phyloP scores from a whole-genome alignment of 208 protist genomes.

The Porcisia hertigi region DNA sequence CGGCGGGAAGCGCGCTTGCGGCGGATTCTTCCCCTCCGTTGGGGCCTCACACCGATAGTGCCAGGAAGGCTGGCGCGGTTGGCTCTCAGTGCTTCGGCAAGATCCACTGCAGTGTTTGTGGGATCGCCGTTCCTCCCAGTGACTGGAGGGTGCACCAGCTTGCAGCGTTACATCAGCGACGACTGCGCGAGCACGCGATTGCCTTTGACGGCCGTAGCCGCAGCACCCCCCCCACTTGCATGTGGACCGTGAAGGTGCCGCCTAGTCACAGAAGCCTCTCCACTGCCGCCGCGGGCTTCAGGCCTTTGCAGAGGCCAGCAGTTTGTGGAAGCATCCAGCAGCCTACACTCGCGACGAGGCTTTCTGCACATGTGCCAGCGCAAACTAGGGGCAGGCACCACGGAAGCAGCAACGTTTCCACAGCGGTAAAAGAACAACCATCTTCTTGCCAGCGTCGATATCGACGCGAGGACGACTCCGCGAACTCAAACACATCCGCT shows the following conservation, averaged over 20 bases:
- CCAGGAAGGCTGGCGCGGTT: background rate
- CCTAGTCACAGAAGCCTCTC: background rate
- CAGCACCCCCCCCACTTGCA: background rate
- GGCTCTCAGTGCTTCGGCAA: background rate
- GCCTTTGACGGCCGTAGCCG: background rate
- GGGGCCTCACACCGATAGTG: background rate
- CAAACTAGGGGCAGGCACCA: background rate
- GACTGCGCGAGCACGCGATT: constrained; percentile 11
- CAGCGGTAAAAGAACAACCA: background rate
- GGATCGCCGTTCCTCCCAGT: background rate
- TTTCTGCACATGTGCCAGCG: background rate
- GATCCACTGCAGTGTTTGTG: constrained; percentile 10
- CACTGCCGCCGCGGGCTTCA: background rate
- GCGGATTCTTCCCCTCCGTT: background rate
- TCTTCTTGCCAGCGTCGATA: background rate
- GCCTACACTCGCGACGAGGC: background rate
- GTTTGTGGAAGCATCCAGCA: background rate
- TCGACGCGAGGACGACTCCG: background rate
- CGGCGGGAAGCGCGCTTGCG: background rate
- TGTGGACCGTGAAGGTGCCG: background rate
- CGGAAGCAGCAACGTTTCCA: background rate
- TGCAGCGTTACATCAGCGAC: constrained; percentile 23
- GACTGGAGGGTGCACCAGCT: constrained; percentile 25
- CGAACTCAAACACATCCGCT: background rate
- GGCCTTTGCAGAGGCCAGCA: background rate